These are phyloP conservation scores for Taxillus chinensis DNA, from an alignment of 164 flowering plant species.

Conservation along the genomic window DNA sequence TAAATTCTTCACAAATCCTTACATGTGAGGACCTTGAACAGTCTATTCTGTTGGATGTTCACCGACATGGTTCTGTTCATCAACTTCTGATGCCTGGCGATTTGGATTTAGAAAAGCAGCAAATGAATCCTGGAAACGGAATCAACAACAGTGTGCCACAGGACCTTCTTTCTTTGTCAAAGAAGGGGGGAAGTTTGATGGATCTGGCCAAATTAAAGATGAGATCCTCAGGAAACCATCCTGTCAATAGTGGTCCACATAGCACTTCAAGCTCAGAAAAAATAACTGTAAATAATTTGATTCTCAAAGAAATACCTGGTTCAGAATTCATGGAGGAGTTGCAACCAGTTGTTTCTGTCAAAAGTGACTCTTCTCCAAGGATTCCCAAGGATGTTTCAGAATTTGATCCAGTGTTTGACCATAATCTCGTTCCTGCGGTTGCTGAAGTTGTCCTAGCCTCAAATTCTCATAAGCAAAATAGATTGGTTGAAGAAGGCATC, in stretches of 20 bases:
- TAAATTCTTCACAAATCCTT: not conserved
- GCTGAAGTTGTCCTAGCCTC: conserved; percentile 5
- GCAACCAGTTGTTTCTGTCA: not conserved
- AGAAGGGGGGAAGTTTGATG: not conserved
- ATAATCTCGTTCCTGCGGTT: not conserved
- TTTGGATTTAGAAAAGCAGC: not conserved
- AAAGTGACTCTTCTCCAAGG: not conserved
- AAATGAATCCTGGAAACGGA: not conserved
- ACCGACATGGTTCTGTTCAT: conserved; percentile 1
- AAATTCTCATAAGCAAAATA: not conserved
- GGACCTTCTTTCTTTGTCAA: conserved; percentile 4
- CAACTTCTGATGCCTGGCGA: not conserved
- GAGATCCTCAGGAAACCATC: not conserved
- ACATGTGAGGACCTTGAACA: conserved; percentile 2
- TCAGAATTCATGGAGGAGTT: not conserved
- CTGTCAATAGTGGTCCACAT: not conserved
- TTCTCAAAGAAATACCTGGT: not conserved
- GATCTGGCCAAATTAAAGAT: conserved; percentile 1
- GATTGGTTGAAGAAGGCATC: not conserved
- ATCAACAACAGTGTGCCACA: not conserved
- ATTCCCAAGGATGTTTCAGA: not conserved
- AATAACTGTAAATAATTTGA: not conserved
- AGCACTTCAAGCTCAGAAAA: not conserved
- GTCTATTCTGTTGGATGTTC: not conserved
- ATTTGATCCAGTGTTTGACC: not conserved